phyloP scores from a whole-genome alignment of 2,329 filamentous ascomycete genomes.

The Hansfordia pulvinata region DNA sequence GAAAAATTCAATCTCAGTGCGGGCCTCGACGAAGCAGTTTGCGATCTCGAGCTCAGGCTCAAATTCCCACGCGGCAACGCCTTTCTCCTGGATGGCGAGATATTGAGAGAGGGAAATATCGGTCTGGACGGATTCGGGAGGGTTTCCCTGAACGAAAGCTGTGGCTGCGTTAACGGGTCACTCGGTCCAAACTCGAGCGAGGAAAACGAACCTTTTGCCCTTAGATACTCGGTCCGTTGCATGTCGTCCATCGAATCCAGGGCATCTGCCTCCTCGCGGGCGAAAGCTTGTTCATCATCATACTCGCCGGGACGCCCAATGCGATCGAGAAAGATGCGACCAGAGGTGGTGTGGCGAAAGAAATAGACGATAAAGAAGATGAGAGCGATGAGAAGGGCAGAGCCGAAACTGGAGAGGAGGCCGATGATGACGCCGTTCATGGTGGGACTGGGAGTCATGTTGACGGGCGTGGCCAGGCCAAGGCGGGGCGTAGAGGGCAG shows the following conservation, averaged over 20 bases:
- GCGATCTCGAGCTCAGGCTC: constrained; percentile 98
- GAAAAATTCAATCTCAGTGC: constrained; percentile 98
- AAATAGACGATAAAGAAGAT: constrained; percentile 79
- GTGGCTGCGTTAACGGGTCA: constrained; percentile 2
- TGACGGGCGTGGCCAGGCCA: no score
- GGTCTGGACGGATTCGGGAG: constrained; percentile 86
- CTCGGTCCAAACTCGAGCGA: no score
- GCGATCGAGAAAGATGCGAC: constrained; percentile 84
- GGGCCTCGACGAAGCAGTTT: constrained; percentile 93
- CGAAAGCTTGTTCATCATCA: constrained; percentile 93
- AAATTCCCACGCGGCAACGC: constrained; percentile 99
- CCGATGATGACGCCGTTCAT: constrained; percentile 81
- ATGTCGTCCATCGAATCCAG: constrained; percentile 93
- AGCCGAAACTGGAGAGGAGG: constrained; percentile 86
- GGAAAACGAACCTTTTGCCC: constrained; percentile 69
- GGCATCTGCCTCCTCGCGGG: constrained; percentile 86
- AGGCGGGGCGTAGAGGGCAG: no score
- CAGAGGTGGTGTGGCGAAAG: constrained; percentile 78
- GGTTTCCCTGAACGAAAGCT: constrained; percentile 93
- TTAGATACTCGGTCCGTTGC: constrained; percentile 75
- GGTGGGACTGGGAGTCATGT: no score
- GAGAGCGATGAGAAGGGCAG: constrained; percentile 70
- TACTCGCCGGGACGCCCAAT: constrained; percentile 91
- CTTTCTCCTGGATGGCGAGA: constrained; percentile 96
- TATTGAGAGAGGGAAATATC: constrained; percentile 97